Evolutionary conservation across 2,329 filamentous ascomycete species (phyloP).

Genomic region (Xylaria arbuscula): DNA sequence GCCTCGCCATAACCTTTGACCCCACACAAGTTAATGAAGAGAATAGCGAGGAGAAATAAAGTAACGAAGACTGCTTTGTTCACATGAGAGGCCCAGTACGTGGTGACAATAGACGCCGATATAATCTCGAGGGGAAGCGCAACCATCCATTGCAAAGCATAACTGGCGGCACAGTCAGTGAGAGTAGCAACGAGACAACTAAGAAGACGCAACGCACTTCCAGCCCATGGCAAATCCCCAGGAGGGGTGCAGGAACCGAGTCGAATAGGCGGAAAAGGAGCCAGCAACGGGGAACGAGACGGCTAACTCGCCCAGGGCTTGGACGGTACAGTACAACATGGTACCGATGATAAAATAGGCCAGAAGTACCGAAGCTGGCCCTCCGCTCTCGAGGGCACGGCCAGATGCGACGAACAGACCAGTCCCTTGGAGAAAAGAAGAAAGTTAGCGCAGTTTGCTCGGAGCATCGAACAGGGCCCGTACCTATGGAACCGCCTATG

Average conservation of each 20-base stretch:
- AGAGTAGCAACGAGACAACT: slow-evolving; percentile 1
- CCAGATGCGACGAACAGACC: slow-evolving; percentile 90
- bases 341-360: slow-evolving; percentile 82
- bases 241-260: slow-evolving; percentile 89
- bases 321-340: slow-evolving; percentile 93
- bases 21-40: slow-evolving; percentile 87
- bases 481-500: slow-evolving; percentile 89
- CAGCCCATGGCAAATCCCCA: slow-evolving; percentile 97
- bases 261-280: slow-evolving; percentile 92
- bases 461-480: slow-evolving; percentile 27
- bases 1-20: slow-evolving; percentile 91
- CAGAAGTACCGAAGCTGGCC: slow-evolving; percentile 80
- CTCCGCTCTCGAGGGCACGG: slow-evolving; percentile 74
- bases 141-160: slow-evolving; percentile 88
- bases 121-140: slow-evolving; percentile 88
- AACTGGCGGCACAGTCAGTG: slow-evolving; percentile 59
- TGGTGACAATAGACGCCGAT: slow-evolving; percentile 84
- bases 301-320: slow-evolving; percentile 90
- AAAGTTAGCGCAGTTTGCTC: slow-evolving; percentile 4
- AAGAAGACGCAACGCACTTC: slow-evolving; percentile 70
- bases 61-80: slow-evolving; percentile 82
- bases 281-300: slow-evolving; percentile 91
- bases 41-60: slow-evolving; percentile 80
- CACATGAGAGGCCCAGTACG: slow-evolving; percentile 77
- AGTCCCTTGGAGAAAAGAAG: slow-evolving; percentile 65